A percentile compares a stretch with the other conserved stretches of the same genome.
phyloP scores from a whole-genome alignment of 148 eudicot species.

The Rhododendron kiyosumense region DNA sequence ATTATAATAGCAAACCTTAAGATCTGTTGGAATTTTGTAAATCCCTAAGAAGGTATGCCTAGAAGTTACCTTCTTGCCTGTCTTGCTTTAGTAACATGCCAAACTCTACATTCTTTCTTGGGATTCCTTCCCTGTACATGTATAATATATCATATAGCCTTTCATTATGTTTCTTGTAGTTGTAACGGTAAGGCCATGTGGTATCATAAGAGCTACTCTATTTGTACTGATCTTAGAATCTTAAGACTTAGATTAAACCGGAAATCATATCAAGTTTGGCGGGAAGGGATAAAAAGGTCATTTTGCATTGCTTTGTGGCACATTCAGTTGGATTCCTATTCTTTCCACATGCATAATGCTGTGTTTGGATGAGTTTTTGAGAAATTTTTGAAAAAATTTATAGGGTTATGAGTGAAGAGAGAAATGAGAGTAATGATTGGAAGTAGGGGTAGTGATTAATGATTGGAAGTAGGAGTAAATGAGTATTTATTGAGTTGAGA shows the following conservation, averaged over 20 bases:
- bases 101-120: conserved; percentile 38
- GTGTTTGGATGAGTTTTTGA: too few species aligned
- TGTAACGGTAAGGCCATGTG: neutral
- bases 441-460: too few species aligned
- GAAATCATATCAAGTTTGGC: neutral
- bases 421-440: too few species aligned
- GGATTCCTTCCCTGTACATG: conserved; percentile 35
- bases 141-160: neutral
- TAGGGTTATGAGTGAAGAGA: too few species aligned
- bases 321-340: neutral
- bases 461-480: too few species aligned
- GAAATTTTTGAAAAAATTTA: too few species aligned
- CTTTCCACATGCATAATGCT: neutral
- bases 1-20: conserved; percentile 10
- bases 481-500: too few species aligned
- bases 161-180: neutral
- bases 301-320: neutral
- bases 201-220: neutral
- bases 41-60: conserved; percentile 38
- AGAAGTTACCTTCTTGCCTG: conserved; percentile 18
- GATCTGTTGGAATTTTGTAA: conserved; percentile 33
- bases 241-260: neutral
- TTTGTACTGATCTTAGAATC: neutral
- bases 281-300: conserved; percentile 4
- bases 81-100: conserved; percentile 45